Evolutionary conservation across 1,284 basidiomycete genomes (phyloP), one percentile per base, ranked within the genome.

Genomic region (Binderoboletus segoi): DNA sequence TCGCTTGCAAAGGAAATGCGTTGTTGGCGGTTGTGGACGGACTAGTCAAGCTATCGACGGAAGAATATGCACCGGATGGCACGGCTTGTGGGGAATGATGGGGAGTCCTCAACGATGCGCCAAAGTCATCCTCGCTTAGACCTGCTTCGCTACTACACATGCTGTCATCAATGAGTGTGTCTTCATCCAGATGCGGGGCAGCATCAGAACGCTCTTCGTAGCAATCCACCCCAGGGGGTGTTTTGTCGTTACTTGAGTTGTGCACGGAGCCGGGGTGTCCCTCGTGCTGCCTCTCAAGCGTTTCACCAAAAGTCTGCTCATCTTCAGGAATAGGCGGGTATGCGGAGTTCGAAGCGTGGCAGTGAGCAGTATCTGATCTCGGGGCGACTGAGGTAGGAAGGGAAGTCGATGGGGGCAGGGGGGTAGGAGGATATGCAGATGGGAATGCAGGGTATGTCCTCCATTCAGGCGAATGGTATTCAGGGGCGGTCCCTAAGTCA

Each of bases 81-180:
- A 72, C 69, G 42, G 54, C 40, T 51, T 55, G 30, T 35, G 60
- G 50, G 40, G 67, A 63, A 54, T 70, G 69, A 58, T 75, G 65
- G 12, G 88, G 88, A 8, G 88, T 89, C 54, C 77, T 81, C 57
- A 90, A 73, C 1, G 88, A 89, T 35, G 82, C 73, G 56, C 89
- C 78, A 63, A 88, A 86, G 51, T 81, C 80, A 57, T 88, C 85
- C 35, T 78, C 67, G 41, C 63, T 63, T 30, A 74, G 64, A 47
- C 63, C 66, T 24, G 63, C 59, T 44, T 74, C 65, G 24, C 60
- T 67, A 44, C 61, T 61, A 44, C 67, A 66, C 62, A 66, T 61
- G 40, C 67, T 62, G 18, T 66, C 61, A 40, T 65, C 67, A 8
- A 58, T 49, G 15, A 58, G 53, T 28, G 64, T 57, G 37, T 65